These are phyloP conservation scores for Russula sp. DNA, from an alignment of 768 basidiomycete genomes.

Conservation along the genomic window DNA sequence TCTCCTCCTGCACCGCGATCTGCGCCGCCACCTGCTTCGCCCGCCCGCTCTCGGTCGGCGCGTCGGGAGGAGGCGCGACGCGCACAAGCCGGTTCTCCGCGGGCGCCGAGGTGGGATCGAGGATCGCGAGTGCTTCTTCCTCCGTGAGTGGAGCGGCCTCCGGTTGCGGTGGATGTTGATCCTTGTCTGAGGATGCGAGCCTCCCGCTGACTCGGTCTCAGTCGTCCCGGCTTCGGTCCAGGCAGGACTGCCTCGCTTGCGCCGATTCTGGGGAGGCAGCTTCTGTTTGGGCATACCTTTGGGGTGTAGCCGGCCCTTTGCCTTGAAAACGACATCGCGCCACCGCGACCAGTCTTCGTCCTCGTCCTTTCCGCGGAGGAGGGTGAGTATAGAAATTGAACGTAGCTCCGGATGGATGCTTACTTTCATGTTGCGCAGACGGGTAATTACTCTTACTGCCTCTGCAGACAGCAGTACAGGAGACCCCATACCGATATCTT, in stretches of 20 bases:
- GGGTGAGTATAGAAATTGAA: background rate
- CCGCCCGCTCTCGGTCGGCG: slow-evolving; percentile 28
- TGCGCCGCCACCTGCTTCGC: slow-evolving; percentile 25
- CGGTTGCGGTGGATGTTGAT: background rate
- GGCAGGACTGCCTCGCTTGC: slow-evolving; percentile 50
- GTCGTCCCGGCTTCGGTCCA: background rate
- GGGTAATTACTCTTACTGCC: slow-evolving; percentile 71
- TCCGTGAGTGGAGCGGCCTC: slow-evolving; percentile 34
- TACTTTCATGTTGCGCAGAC: slow-evolving; percentile 78
- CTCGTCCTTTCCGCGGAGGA: slow-evolving; percentile 50
- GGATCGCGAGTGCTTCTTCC: slow-evolving; percentile 41
- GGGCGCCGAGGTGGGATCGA: slow-evolving; percentile 14
- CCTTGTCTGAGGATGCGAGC: background rate
- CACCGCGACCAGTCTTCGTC: slow-evolving; percentile 85
- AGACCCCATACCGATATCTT: slow-evolving; percentile 83
- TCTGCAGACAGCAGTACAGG: slow-evolving; percentile 72
- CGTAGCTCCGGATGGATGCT: slow-evolving; percentile 5
- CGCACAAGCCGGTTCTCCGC: slow-evolving; percentile 11
- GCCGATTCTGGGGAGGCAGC: slow-evolving; percentile 52
- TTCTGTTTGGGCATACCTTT: slow-evolving; percentile 36
- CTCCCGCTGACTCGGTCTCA: background rate
- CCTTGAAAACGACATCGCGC: slow-evolving; percentile 78
- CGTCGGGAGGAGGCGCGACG: slow-evolving; percentile 24
- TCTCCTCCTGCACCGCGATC: slow-evolving; percentile 26
- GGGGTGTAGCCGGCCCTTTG: slow-evolving; percentile 51